These are phyloP conservation scores for Sequoia sempervirens DNA, from an alignment of 75 land plant species.

Conservation along the genomic window DNA sequence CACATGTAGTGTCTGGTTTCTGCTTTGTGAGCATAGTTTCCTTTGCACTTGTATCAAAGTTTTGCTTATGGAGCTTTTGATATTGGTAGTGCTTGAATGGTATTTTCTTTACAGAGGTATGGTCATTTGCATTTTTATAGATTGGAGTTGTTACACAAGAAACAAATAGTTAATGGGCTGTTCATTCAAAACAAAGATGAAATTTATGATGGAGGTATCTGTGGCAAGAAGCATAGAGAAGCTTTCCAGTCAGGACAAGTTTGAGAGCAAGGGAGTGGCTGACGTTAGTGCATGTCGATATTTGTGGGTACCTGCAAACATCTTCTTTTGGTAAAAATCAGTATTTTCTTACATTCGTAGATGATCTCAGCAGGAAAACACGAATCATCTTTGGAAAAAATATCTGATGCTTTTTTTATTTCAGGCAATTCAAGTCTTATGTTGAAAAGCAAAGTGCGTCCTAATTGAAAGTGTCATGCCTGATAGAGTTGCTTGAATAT, in stretches of 20 bases:
- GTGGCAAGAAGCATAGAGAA: background rate
- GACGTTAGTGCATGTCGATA: background rate
- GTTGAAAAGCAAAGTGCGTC: background rate
- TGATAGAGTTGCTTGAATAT: background rate
- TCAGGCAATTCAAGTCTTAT: background rate
- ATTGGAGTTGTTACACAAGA: too few relatives aligned
- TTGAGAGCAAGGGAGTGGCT: background rate
- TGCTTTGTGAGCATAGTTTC: too few relatives aligned
- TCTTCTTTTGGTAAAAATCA: background rate
- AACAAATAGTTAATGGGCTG: too few relatives aligned
- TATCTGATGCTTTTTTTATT: background rate
- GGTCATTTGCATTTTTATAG: background rate
- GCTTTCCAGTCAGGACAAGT: background rate
- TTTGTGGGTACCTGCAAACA: background rate
- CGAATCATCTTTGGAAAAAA: background rate
- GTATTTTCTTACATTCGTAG: background rate
- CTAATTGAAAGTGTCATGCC: background rate
- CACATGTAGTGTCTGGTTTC: too few relatives aligned
- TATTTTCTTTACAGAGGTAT: too few relatives aligned
- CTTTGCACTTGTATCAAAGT: too few relatives aligned
- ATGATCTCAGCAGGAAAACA: background rate
- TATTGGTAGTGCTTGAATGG: too few relatives aligned
- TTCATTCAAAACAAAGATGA: too few relatives aligned
- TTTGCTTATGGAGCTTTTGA: too few relatives aligned
- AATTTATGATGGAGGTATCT: background rate